These are phyloP conservation scores for Penicillium occitanis DNA, from an alignment of 2,329 filamentous ascomycete species.

Conservation along the genomic window DNA sequence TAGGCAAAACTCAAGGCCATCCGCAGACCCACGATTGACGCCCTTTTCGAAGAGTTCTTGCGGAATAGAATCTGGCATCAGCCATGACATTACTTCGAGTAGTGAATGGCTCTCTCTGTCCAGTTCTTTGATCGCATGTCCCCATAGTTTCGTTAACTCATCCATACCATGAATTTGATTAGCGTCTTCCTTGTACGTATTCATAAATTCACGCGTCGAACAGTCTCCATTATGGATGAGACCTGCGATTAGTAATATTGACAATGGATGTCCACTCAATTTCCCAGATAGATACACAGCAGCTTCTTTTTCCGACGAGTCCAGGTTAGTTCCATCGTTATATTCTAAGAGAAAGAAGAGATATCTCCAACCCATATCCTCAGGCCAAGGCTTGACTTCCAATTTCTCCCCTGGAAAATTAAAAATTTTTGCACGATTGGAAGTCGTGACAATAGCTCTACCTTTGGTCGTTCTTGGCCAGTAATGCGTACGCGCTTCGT, in stretches of 20 bases:
- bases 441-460: not conserved
- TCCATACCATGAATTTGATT: not conserved
- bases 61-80: slow-evolving; percentile 4
- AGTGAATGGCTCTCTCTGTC: not conserved
- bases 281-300: not conserved
- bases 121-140: not conserved
- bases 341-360: not conserved
- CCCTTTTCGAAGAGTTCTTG: slow-evolving; percentile 5
- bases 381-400: not conserved
- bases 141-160: not conserved
- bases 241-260: not conserved
- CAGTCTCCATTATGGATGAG: not conserved
- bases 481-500: not conserved
- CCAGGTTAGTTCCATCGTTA: not conserved
- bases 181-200: not conserved
- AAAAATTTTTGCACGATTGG: not conserved
- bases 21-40: not conserved
- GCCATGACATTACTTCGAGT: slow-evolving; percentile 2
- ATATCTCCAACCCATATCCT: not conserved
- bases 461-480: not conserved
- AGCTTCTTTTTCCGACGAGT: not conserved
- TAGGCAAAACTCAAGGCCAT: not conserved
- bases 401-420: not conserved
- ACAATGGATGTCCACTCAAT: not conserved
- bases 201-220: not conserved